Evolutionary conservation across 208 protist genomes (phyloP).

Genomic region (Borovskyia barvae): DNA sequence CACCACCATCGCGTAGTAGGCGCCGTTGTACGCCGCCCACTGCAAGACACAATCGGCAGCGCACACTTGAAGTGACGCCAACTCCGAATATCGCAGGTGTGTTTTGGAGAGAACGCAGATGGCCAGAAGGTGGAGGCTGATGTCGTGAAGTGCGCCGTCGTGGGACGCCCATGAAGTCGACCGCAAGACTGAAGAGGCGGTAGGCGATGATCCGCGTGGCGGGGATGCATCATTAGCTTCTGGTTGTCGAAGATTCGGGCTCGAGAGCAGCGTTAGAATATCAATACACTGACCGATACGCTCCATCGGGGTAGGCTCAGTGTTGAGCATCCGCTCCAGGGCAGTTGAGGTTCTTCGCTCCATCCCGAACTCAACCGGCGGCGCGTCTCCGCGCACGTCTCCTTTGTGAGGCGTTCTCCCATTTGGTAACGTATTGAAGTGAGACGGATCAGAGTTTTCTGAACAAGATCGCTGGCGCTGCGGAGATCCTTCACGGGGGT

Average conservation of each 20-base stretch:
- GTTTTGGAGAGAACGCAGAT: constrained; percentile 27
- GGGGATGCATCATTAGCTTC: constrained; percentile 27
- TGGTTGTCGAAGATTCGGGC: constrained; percentile 51
- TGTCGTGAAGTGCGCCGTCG: constrained; percentile 38
- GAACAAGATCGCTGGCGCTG: constrained; percentile 13
- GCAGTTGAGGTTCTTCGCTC: neutral
- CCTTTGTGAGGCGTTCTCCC: neutral
- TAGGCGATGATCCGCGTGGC: constrained; percentile 28
- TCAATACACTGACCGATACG: constrained; percentile 73
- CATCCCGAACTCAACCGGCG: neutral
- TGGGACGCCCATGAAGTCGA: constrained; percentile 66
- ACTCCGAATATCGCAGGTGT: constrained; percentile 20
- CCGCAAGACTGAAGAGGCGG: constrained; percentile 36
- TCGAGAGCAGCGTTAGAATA: constrained; percentile 67
- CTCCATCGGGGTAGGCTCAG: constrained; percentile 29
- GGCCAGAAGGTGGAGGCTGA: constrained; percentile 52
- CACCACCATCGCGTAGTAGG: constrained; percentile 69
- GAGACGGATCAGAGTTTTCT: neutral
- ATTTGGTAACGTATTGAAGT: constrained; percentile 1
- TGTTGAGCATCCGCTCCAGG: constrained; percentile 15
- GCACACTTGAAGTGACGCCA: constrained; percentile 48
- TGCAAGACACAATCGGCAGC: constrained; percentile 70
- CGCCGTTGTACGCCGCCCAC: constrained; percentile 57
- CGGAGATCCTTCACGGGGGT: neutral
- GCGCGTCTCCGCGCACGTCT: neutral